Base-by-base conservation (phyloP, 2,329 filamentous ascomycete genomes). In the Diaporthe amygdali region DNA sequence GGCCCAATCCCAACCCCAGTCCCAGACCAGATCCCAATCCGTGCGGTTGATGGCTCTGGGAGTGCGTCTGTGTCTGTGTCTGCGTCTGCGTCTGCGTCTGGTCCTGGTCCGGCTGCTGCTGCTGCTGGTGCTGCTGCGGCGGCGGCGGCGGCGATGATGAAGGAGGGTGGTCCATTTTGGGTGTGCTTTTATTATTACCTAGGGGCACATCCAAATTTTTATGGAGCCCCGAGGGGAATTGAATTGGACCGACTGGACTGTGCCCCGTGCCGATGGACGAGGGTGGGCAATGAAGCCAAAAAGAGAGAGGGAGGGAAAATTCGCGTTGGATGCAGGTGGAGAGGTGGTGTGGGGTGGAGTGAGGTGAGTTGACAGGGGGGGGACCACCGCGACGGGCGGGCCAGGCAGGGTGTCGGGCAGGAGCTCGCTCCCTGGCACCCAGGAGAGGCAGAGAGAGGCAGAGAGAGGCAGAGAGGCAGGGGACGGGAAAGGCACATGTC, bases 81-180 rank as follows among this genome's bases (percentile, higher is more conserved):
- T 61, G 37, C 32, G 20, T 15, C n/a, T 59, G 54, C 20, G 22
- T 14, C 17, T 39, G 56, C 6, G 47, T 39, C 46, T 64, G 54
- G 51, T 32, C 7, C 34, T 41, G n/a, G 44, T 27, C 41, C 44
- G 41, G 17, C 44, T 54, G 22, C 20, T 20, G 2, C 27, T 46
- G 44, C 27, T 17, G 14, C 47, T 54, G 47, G 2, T 95, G 94
- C 78, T 94, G 93, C 78, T 87, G 96, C 27, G 94, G 95, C 51
- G 97, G 97, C 76, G 91, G 97, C n/a, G 87, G 89, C 52, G 92
- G 93, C 66, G 84, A 89, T 41, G 83, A 89, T 56, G 66, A 56
- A 68, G 66, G 66, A 68, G 66, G 51, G 66, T 71, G 46, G 49
- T 59, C 69, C 63, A 51, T 41, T 68, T 66, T 46, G 47, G 63